Evolutionary conservation across 169 alveolate genomes (phyloP).

Genomic region (Plasmodium vinckei): DNA sequence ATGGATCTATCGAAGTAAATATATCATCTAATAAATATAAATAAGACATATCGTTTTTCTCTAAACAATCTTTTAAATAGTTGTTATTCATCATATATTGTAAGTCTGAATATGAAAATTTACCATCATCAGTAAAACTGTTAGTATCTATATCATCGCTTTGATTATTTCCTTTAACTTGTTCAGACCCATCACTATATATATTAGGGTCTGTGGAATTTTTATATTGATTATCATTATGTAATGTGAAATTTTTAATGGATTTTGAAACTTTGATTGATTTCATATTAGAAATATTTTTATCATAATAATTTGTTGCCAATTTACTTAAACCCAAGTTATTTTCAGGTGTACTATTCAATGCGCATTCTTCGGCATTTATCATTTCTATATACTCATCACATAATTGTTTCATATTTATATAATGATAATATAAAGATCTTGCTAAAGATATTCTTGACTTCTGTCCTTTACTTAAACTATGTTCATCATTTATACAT

Average conservation of each 20-base stretch:
- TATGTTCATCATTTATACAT: conserved; percentile 83
- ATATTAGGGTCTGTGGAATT: too few species aligned
- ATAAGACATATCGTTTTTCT: conserved; percentile 31
- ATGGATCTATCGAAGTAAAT: conserved; percentile 83
- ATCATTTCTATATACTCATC: not conserved
- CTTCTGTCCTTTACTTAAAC: conserved; percentile 94
- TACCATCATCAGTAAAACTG: too few species aligned
- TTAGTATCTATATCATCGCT: not conserved
- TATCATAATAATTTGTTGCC: too few species aligned
- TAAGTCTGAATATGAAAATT: not conserved
- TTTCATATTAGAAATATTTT: too few species aligned
- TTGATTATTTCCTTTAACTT: not conserved
- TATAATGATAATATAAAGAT: conserved; percentile 87
- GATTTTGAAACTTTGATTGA: too few species aligned
- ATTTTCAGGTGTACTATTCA: not conserved
- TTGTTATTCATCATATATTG: not conserved
- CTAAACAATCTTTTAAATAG: not conserved
- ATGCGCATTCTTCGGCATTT: not conserved
- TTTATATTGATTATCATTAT: too few species aligned
- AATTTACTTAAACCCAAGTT: too few species aligned
- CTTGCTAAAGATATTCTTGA: conserved; percentile 94
- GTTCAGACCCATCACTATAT: not conserved
- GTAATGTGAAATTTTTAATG: too few species aligned
- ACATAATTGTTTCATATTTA: conserved; percentile 22
- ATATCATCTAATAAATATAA: conserved; percentile 77